phyloP scores from a whole-genome alignment of 73 alveolate species.

The Symbiodinium pilosum region DNA sequence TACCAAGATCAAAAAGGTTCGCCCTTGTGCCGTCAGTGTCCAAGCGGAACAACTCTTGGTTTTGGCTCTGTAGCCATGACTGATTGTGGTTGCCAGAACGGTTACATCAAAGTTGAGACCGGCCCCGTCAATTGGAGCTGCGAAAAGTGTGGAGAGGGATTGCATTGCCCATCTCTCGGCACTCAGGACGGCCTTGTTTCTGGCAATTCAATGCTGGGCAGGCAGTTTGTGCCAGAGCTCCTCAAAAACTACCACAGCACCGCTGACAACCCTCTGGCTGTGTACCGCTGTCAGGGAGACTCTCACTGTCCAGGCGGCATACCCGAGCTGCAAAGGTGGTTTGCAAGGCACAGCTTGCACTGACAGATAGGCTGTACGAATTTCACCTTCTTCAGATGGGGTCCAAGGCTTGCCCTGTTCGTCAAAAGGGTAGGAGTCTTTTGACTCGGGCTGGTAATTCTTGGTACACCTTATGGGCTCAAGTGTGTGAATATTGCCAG shows the following conservation, averaged over 20 bases:
- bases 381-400: too few species aligned
- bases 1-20: slow-evolving; percentile 44
- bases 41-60: not conserved
- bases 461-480: too few species aligned
- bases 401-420: too few species aligned
- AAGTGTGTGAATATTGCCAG: too few species aligned
- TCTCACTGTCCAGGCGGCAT: not conserved
- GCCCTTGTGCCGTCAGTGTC: not conserved
- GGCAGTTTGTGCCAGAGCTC: not conserved
- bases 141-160: slow-evolving; percentile 34
- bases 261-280: not conserved
- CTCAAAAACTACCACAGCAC: not conserved
- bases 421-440: too few species aligned
- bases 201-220: not conserved
- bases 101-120: slow-evolving; percentile 1
- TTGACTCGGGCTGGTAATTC: too few species aligned
- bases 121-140: not conserved
- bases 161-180: not conserved
- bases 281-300: not conserved
- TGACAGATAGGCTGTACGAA: too few species aligned
- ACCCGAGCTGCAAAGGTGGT: not conserved
- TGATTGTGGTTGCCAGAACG: slow-evolving; percentile 23
- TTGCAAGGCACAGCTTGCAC: not conserved
- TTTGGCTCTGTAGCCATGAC: slow-evolving; percentile 13
- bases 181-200: not conserved